Evolutionary conservation across 2,329 filamentous ascomycete species (phyloP), one percentile per base, ranked within the genome.

Genomic region (Paramyrothecium sp.): DNA sequence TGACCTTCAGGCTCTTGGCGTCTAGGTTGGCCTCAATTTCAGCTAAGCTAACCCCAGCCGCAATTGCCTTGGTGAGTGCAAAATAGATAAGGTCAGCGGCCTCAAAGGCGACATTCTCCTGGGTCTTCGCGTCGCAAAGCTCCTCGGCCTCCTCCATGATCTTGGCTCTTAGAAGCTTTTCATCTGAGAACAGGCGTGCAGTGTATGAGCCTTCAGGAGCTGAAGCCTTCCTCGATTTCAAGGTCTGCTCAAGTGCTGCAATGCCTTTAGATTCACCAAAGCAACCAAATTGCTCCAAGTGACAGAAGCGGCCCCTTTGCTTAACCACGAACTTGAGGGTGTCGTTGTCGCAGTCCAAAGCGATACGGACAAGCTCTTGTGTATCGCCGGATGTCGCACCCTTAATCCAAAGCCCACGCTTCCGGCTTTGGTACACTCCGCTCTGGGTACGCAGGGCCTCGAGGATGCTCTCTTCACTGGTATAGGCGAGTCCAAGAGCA

Each of bases 111-210:
- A 97, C 85, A 16, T 98, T 90, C 61, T 93, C 83, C 59, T 90
- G 89, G 0, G 87, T 88, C 63, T 87, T 87, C 17, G 95, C 94
- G 62, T 95, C 87, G 69, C 94, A 97, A 47, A 99, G 82, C 77
- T 99, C 95, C 69, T 96, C 91, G 0, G 95, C 95, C 73, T 99
- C 95, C 74, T 99, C 95, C 87, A 98, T 96, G 56, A 99, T 97
- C 81, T 99, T 99, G 3, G 95, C 95, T 48, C 91, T 84, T 55
- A 97, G 77, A 56, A 99, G 83, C 72, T 96, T 93, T 65, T 91
- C 86, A 62, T 99, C 95, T 19, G 89, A 93, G 80, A 98, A 99
- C 1, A 99, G 80, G 34, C 94, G 84, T 19, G 92, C 91, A 4
- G 95, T 99, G 74, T 99, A 99, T 13, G 95, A 99, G 2, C 93